Evolutionary conservation across 495 filamentous ascomycete genomes (phyloP).

Genomic region (Penicillium bialowiezense): DNA sequence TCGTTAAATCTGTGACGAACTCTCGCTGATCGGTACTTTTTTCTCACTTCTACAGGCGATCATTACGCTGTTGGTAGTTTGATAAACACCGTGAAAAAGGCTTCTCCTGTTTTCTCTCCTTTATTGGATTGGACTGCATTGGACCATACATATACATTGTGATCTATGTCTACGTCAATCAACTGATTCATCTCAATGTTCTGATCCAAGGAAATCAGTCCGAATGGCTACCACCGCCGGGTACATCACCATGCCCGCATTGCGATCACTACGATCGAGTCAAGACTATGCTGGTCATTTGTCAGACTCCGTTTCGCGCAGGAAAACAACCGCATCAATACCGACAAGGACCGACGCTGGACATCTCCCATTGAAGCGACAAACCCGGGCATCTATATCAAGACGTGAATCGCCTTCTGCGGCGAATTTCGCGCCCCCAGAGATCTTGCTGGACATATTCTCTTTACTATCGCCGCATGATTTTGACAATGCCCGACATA

Average conservation of each 20-base stretch:
- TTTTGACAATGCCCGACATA: constrained; percentile 64
- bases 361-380: neutral
- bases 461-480: constrained; percentile 52
- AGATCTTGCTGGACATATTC: constrained; percentile 62
- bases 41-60: neutral
- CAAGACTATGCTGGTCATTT: constrained; percentile 5
- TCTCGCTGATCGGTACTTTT: no score
- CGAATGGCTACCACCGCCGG: constrained; percentile 2
- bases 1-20: no score
- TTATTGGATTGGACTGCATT: no score
- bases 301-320: neutral
- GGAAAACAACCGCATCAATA: neutral
- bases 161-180: no score
- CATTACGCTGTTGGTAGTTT: constrained; percentile 4
- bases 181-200: no score
- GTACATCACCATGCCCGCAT: constrained; percentile 17
- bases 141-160: no score
- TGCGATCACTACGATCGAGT: constrained; percentile 10
- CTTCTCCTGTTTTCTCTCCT: no score
- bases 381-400: neutral
- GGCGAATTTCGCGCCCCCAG: constrained; percentile 51
- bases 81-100: neutral
- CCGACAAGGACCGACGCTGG: neutral
- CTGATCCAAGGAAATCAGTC: no score
- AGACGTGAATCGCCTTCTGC: constrained; percentile 12